phyloP scores from a whole-genome alignment of 192 early-diverging fungal species.

The Linnemannia schmuckeri region DNA sequence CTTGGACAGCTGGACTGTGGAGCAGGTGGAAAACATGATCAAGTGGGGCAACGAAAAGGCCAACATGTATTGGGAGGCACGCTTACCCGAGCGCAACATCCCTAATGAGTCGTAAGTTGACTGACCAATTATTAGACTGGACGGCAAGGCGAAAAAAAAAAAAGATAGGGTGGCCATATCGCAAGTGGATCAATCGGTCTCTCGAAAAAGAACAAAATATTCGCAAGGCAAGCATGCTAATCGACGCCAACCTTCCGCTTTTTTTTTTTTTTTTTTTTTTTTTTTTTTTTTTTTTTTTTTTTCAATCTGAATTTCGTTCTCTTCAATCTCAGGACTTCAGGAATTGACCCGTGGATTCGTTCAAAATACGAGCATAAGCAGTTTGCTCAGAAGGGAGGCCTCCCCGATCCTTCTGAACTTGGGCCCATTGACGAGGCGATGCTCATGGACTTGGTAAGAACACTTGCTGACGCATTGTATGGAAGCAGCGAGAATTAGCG shows the following conservation, averaged over 20 bases:
- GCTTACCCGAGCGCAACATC: slow-evolving; percentile 55
- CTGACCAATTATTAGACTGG: no score
- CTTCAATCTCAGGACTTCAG: slow-evolving; percentile 43
- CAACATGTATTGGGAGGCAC: slow-evolving; percentile 74
- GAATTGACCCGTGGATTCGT: slow-evolving; percentile 81
- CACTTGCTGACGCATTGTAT: not conserved
- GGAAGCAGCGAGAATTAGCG: not conserved
- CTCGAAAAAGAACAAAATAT: not conserved
- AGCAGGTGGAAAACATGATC: slow-evolving; percentile 84
- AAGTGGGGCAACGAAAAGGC: slow-evolving; percentile 85
- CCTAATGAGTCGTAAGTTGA: slow-evolving; percentile 67
- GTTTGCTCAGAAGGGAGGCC: slow-evolving; percentile 77
- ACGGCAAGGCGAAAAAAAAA: not conserved
- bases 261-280: slow-evolving; percentile 23
- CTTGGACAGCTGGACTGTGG: slow-evolving; percentile 84
- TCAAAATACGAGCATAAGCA: slow-evolving; percentile 85
- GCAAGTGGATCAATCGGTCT: not conserved
- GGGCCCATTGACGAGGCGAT: slow-evolving; percentile 42
- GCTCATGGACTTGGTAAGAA: slow-evolving; percentile 36
- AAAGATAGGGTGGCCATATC: not conserved
- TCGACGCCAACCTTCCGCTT: slow-evolving; percentile 2
- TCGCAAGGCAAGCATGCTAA: not conserved
- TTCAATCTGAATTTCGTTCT: not conserved
- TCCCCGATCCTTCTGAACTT: slow-evolving; percentile 81
- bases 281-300: slow-evolving; percentile 32